phyloP scores from a whole-genome alignment of 805 yeast genomes.

The Saturnispora sekii region DNA sequence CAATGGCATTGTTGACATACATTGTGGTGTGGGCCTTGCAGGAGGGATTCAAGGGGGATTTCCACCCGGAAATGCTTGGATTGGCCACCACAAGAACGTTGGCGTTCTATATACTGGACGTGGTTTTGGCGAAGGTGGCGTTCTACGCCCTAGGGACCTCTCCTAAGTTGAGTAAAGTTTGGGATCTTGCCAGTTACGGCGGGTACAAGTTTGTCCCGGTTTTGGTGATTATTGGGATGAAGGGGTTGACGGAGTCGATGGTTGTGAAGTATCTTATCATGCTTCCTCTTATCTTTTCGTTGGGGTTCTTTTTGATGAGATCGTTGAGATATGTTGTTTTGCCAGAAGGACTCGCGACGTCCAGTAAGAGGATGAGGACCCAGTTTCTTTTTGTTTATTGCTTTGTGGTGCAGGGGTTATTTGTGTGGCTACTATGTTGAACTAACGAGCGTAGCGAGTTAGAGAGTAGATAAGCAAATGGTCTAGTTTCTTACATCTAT shows the following conservation, averaged over 20 bases:
- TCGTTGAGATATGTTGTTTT: constrained; percentile 59
- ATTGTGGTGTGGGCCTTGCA: constrained; percentile 74
- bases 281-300: constrained; percentile 42
- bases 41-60: constrained; percentile 79
- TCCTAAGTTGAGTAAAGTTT: constrained; percentile 41
- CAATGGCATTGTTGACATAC: constrained; percentile 87
- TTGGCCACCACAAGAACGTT: constrained; percentile 77
- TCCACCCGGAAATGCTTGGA: constrained; percentile 90
- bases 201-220: constrained; percentile 92
- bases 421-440: constrained; percentile 57
- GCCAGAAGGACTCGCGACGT: constrained; percentile 49
- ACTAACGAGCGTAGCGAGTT: too few relatives aligned
- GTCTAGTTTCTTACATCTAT: too few relatives aligned
- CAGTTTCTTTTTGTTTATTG: constrained; percentile 82
- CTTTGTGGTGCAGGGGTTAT: constrained; percentile 64
- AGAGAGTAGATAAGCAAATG: too few relatives aligned
- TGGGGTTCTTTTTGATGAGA: constrained; percentile 59
- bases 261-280: constrained; percentile 27
- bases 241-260: constrained; percentile 26
- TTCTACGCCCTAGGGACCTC: constrained; percentile 68
- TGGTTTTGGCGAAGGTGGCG: constrained; percentile 67
- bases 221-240: constrained; percentile 44
- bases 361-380: constrained; percentile 69
- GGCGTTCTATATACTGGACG: constrained; percentile 72
- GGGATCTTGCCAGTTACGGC: constrained; percentile 81